Evolutionary conservation across 352 stramenopile species (phyloP).

Genomic region (Elongisporangium prolatum): DNA sequence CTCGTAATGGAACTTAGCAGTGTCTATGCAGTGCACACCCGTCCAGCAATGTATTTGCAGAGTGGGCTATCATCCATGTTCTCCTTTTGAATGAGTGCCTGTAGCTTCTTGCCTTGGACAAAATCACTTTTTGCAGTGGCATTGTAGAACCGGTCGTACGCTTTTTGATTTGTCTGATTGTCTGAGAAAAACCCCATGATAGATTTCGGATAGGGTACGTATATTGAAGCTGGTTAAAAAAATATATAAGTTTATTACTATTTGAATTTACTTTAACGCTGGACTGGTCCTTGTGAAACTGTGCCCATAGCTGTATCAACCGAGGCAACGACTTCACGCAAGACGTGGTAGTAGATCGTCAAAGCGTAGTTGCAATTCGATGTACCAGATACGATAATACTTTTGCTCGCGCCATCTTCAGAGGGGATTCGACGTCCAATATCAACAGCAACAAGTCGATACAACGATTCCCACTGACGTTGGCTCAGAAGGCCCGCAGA

Average conservation of each 20-base stretch:
- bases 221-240: constrained; percentile 18
- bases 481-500: constrained; percentile 12
- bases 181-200: constrained; percentile 15
- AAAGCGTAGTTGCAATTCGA: constrained; percentile 14
- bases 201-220: constrained; percentile 11
- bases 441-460: constrained; percentile 21
- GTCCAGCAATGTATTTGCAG: too few relatives aligned
- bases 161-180: constrained; percentile 20
- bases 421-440: constrained; percentile 18
- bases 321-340: constrained; percentile 16
- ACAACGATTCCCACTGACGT: constrained; percentile 16
- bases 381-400: constrained; percentile 13
- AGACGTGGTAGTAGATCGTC: constrained; percentile 17
- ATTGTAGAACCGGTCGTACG: constrained; percentile 20
- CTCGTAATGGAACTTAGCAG: too few relatives aligned
- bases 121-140: constrained; percentile 13
- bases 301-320: constrained; percentile 21
- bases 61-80: constrained; percentile 3
- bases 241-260: constrained; percentile 5
- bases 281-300: constrained; percentile 12
- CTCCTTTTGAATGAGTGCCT: constrained; percentile 12
- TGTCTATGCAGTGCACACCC: too few relatives aligned
- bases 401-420: constrained; percentile 19
- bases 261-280: constrained; percentile 13
- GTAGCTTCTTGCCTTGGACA: constrained; percentile 12